Conservation (phyloP, 306 rosid genomes). For the Malus orientalis region DNA sequence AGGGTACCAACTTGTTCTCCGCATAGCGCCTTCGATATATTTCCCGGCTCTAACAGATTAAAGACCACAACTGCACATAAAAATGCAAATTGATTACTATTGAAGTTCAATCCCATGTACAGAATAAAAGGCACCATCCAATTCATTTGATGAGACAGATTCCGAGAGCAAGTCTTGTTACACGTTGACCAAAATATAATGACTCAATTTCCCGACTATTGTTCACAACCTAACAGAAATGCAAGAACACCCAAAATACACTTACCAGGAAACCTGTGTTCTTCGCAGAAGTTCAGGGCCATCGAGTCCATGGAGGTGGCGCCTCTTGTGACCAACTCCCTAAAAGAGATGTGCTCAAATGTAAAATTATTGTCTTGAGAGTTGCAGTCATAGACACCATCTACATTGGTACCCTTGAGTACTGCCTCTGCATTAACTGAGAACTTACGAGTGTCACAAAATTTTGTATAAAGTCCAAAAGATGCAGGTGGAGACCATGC, state of each 20-base stretch:
- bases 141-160: not conserved
- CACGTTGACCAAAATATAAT: not conserved
- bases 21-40: constrained; percentile 42
- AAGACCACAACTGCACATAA: constrained; percentile 39
- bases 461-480: not conserved
- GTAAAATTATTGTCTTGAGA: constrained; percentile 48
- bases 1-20: constrained; percentile 49
- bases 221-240: not conserved
- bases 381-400: constrained; percentile 44
- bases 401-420: constrained; percentile 45
- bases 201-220: not conserved
- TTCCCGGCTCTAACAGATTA: constrained; percentile 46
- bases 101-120: not conserved
- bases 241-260: not conserved
- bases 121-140: not conserved
- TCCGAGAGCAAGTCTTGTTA: not conserved
- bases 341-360: constrained; percentile 41
- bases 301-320: constrained; percentile 38
- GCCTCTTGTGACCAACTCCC: constrained; percentile 40
- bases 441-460: not conserved
- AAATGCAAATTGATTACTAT: not conserved
- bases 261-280: constrained; percentile 36
- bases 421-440: constrained; percentile 50
- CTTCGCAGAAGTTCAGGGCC: constrained; percentile 43
- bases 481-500: not conserved